Base-by-base conservation (phyloP, 441 rosid genomes). In the Biscutella laevigata region DNA sequence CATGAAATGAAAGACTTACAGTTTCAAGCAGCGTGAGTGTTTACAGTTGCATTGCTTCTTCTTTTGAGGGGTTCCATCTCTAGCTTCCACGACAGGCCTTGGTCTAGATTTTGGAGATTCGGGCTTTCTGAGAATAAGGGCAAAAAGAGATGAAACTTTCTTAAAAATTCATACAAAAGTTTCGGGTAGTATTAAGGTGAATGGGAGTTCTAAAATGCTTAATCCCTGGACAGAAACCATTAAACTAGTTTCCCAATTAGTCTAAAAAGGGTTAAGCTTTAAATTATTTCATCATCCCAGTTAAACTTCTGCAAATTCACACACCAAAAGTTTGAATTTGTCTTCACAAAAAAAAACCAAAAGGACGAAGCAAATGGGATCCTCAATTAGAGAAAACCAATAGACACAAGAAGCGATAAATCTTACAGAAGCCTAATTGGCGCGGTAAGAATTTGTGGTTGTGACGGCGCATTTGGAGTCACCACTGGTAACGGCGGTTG, bases 21-120 rank as follows among this genome's bases (percentile, higher is more conserved):
- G 59, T 63, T 87, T 83, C 80, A 86, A 70, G 68, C 90, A 86
- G 30, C 64, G 73, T 2, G 90, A 75, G 50, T 68, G 60, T 67
- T 79, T 83, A 71, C 95, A 83, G 38, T 75, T 82, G 41, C 88
- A 86, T 39, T 64, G 77, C 70, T 59, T 83, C 51, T 54, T 74
- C 50, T 80, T 85, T 61, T 53, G 78, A 5, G 81, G 89, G 32
- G 82, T 76, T 38, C 36, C 68, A 26, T 80, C 86, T 54, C 71
- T 75, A 4, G 69, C 68, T 22, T 82, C 82, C 53, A 25, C 22
- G 16, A 49, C 70, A 14, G 87, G 57, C 68, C 89, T 80, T 41
- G 86, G 53, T 71, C 83, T 85, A 38, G 86, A 65, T 56, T 73
- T 87, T 26, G 97, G 99, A 43, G 97, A 94, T 24, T 94, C 97